These are phyloP conservation scores for Pseudogymnoascus sp. DNA, from an alignment of 2,329 filamentous ascomycete genomes.

Conservation along the genomic window DNA sequence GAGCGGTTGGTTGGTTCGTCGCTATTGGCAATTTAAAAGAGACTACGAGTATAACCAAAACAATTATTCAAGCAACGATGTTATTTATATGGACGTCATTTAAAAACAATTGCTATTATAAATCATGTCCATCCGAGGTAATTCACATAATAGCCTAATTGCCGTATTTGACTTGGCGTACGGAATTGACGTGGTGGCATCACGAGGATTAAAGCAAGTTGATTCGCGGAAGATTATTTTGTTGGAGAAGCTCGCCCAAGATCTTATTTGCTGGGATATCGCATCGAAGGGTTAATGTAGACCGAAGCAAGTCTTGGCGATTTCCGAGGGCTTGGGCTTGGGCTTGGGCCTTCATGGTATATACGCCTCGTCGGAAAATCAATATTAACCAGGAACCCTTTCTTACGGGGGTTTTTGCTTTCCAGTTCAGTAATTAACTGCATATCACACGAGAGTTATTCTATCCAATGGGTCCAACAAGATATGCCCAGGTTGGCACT, in stretches of 20 bases:
- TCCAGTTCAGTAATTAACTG: not conserved
- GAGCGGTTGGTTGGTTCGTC: not conserved
- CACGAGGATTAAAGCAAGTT: not conserved
- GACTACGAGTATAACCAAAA: too few species aligned
- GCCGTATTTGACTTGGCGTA: not conserved
- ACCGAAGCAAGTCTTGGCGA: not conserved
- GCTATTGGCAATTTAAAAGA: not conserved
- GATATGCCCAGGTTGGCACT: slow-evolving; percentile 51
- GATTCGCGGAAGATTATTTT: slow-evolving; percentile 4
- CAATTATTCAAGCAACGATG: too few species aligned
- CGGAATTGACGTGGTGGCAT: not conserved
- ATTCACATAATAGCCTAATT: not conserved
- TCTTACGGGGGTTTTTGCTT: not conserved
- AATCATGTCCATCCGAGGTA: not conserved
- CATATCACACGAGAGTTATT: not conserved
- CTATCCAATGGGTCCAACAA: slow-evolving; percentile 25
- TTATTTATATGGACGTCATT: not conserved
- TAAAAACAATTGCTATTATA: not conserved
- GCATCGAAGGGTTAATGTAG: not conserved
- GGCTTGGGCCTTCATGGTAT: not conserved
- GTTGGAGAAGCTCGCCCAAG: not conserved
- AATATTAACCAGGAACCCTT: not conserved
- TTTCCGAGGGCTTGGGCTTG: not conserved
- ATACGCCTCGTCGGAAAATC: not conserved
- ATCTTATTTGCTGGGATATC: not conserved